These are phyloP conservation scores for Neodidymelliopsis sp. DNA, from an alignment of 2,329 filamentous ascomycete species.

Conservation along the genomic window DNA sequence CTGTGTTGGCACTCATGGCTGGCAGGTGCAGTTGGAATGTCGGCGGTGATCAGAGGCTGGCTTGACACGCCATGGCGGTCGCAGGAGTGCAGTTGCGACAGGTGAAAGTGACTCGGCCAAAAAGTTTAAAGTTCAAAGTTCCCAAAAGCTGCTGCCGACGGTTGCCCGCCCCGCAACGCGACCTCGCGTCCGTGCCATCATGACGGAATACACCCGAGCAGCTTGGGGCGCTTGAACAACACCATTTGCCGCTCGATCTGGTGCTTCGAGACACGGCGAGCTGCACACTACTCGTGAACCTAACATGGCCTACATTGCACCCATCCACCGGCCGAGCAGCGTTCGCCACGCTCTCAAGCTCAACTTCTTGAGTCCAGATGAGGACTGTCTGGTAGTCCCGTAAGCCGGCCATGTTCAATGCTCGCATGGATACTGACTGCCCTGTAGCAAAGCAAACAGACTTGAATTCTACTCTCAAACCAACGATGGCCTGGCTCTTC, in stretches of 20 bases:
- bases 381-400: constrained; percentile 88
- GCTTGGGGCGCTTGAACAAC: constrained; percentile 9
- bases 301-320: constrained; percentile 90
- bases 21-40: not conserved
- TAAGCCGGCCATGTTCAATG: constrained; percentile 57
- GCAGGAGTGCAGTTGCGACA: constrained; percentile 15
- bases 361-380: constrained; percentile 74
- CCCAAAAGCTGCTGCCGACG: no score
- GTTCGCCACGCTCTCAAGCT: constrained; percentile 87
- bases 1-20: constrained; percentile 17
- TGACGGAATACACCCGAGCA: constrained; percentile 42
- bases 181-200: constrained; percentile 33
- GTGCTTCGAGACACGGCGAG: not conserved
- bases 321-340: constrained; percentile 91
- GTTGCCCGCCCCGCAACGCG: constrained; percentile 18
- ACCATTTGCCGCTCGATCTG: constrained; percentile 2
- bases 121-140: constrained; percentile 27
- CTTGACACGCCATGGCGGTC: constrained; percentile 39
- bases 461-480: constrained; percentile 81
- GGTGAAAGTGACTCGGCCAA: constrained; percentile 15
- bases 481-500: constrained; percentile 66
- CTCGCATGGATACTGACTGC: constrained; percentile 17
- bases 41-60: constrained; percentile 8
- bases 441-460: constrained; percentile 75
- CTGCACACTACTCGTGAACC: not conserved